Evolutionary conservation across 441 rosid species (phyloP).

Genomic region (Arabidopsis lyrata): DNA sequence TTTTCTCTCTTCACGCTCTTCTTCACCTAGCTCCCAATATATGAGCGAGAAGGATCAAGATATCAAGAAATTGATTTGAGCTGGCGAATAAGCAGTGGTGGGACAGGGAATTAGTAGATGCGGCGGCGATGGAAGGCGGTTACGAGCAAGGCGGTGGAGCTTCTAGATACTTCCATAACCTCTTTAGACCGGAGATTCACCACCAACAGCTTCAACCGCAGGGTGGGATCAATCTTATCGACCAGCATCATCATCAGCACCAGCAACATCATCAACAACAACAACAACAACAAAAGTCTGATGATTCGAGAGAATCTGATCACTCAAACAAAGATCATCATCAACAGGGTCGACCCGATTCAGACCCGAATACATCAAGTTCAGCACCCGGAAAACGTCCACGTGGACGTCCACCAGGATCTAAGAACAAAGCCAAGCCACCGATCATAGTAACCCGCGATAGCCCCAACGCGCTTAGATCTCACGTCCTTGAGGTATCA

Average conservation of each 20-base stretch:
- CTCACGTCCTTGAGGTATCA: constrained; percentile 75
- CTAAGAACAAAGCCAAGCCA: constrained; percentile 77
- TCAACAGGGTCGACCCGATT: constrained; percentile 41
- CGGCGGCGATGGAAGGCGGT: constrained; percentile 58
- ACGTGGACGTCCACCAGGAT: constrained; percentile 80
- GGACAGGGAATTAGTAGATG: constrained; percentile 60
- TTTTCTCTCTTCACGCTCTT: constrained; percentile 3
- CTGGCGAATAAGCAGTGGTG: constrained; percentile 71
- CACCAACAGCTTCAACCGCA: constrained; percentile 48
- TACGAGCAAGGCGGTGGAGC: constrained; percentile 53
- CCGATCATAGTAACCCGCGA: constrained; percentile 77
- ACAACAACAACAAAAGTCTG: constrained; percentile 42
- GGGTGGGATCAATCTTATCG: constrained; percentile 40
- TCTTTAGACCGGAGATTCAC: constrained; percentile 59
- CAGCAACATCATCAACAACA: constrained; percentile 25
- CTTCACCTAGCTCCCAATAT: constrained; percentile 28
- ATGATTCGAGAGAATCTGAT: constrained; percentile 59
- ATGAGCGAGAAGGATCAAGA: constrained; percentile 29
- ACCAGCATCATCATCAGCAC: constrained; percentile 28
- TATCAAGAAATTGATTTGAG: constrained; percentile 36
- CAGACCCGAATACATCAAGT: constrained; percentile 49
- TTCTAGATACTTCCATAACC: constrained; percentile 62
- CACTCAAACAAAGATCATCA: constrained; percentile 45
- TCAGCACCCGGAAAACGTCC: constrained; percentile 61
- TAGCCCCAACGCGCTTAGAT: constrained; percentile 77